Evolutionary conservation across 805 yeast species (phyloP), one percentile per base, ranked within the genome.

Genomic region (Sugiyamaella americana): DNA sequence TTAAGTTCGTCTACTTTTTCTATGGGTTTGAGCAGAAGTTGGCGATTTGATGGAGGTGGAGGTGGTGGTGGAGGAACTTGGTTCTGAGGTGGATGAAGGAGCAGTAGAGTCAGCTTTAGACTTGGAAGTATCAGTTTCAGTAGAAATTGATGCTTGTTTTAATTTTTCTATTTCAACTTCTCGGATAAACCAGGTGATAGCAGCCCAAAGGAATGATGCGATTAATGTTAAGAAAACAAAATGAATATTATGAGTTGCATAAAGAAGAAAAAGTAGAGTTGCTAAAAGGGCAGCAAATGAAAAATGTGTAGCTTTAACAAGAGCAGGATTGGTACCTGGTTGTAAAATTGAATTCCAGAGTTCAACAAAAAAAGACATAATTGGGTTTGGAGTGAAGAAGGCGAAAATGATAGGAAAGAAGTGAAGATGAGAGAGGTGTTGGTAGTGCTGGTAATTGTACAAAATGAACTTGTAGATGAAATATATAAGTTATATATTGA

Each of bases 301-400:
- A 1, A 70, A 74, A 62, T 93, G 97, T 0, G 97, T 91, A 1
- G 98, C 97, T 34, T 74, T 71, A n/a, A 88, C 72, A 43, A 93
- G 73, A 1, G 94, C 87, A 1, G 97, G 96, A 1, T 93, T 78
- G 1, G 95, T 79, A 1, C 98, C 98, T 4, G 98, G 97, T 16
- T 87, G 81, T 66, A 91, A 86, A 22, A 93, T 78, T 11, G 95
- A 85, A 47, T 84, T 82, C 97, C 97, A 89, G 38, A 91, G 73
- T 21, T 84, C 94, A 21, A 66, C 69, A 32, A 84, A 49, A 60
- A 70, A 69, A 16, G 20, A 18, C 37, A 35, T 35, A 26, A 26
- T 26, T 26, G 32, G 13, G 32, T 26, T 26, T 26, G 32, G n/a
- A n/a, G n/a, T n/a, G n/a, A n/a, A n/a, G n/a, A n/a, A n/a, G n/a